Conservation (phyloP, 148 eudicot genomes). For the Selenicereus undatus region DNA sequence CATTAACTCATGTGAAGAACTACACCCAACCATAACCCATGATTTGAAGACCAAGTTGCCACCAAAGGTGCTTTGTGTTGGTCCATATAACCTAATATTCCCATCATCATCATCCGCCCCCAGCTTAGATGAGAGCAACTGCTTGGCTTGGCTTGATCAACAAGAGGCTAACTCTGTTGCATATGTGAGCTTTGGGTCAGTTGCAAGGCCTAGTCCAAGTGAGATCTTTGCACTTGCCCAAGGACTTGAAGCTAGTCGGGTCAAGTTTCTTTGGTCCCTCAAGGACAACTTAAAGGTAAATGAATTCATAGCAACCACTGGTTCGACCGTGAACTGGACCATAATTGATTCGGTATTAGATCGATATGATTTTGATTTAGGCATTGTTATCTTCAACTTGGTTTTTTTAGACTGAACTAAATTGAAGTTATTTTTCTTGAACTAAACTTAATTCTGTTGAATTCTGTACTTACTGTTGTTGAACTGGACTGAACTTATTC, state of each 20-base stretch:
- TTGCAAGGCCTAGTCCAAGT: constrained; percentile 20
- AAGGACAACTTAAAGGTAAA: constrained; percentile 26
- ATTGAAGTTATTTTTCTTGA: too few relatives aligned
- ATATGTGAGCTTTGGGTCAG: constrained; percentile 35
- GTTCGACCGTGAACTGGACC: too few relatives aligned
- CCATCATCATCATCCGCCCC: not conserved
- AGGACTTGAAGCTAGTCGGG: constrained; percentile 21
- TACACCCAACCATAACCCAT: constrained; percentile 29
- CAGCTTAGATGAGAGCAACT: not conserved
- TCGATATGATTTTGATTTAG: too few relatives aligned
- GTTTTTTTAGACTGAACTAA: too few relatives aligned
- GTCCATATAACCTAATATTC: constrained; percentile 31
- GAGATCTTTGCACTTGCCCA: constrained; percentile 36
- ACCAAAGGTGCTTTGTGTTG: constrained; percentile 33
- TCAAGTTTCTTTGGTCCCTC: constrained; percentile 33
- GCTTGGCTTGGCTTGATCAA: constrained; percentile 33
- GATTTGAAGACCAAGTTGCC: constrained; percentile 35
- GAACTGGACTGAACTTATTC: too few relatives aligned
- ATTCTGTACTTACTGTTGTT: too few relatives aligned
- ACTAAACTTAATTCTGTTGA: too few relatives aligned
- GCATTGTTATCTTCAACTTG: too few relatives aligned
- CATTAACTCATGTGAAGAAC: constrained; percentile 45
- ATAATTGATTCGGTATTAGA: too few relatives aligned
- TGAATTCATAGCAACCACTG: not conserved
- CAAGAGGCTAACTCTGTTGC: constrained; percentile 21